Percentiles rank a stretch among this genome's conserved stretches.
Evolutionary conservation across 768 basidiomycete species (phyloP).

Genomic region (Russula ochroleuca): DNA sequence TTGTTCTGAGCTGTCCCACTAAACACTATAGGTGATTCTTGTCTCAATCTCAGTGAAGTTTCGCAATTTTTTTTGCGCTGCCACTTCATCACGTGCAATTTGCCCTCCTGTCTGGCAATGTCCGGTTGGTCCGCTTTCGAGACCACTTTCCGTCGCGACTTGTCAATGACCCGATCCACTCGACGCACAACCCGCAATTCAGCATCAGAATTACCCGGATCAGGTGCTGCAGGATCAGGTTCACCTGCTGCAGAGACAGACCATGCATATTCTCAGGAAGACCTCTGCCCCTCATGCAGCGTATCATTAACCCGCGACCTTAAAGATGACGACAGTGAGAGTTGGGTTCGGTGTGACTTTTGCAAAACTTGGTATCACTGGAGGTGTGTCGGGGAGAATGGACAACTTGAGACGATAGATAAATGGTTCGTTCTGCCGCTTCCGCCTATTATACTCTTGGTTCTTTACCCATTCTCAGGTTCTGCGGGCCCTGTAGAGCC

Average conservation of each 20-base stretch:
- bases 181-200: slow-evolving; percentile 17
- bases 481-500: slow-evolving; percentile 58
- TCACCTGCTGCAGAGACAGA: slow-evolving; percentile 1
- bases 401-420: slow-evolving; percentile 63
- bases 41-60: too few species aligned
- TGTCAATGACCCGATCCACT: slow-evolving; percentile 19
- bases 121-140: background rate
- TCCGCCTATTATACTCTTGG: slow-evolving; percentile 22
- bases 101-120: background rate
- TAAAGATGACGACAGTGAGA: slow-evolving; percentile 51
- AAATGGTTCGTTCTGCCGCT: slow-evolving; percentile 56
- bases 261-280: slow-evolving; percentile 9
- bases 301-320: slow-evolving; percentile 29
- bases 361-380: slow-evolving; percentile 85
- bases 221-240: background rate
- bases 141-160: background rate
- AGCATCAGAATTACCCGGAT: slow-evolving; percentile 4
- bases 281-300: slow-evolving; percentile 22
- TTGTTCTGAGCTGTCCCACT: too few species aligned
- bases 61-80: too few species aligned
- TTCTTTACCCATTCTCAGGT: slow-evolving; percentile 44
- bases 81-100: background rate
- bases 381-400: slow-evolving; percentile 67
- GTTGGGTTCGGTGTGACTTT: slow-evolving; percentile 78
- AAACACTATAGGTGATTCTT: too few species aligned